Percentiles rank a stretch among this genome's conserved stretches.
Evolutionary conservation across 306 rosid species (phyloP).

Genomic region (Cucumis sativus): DNA sequence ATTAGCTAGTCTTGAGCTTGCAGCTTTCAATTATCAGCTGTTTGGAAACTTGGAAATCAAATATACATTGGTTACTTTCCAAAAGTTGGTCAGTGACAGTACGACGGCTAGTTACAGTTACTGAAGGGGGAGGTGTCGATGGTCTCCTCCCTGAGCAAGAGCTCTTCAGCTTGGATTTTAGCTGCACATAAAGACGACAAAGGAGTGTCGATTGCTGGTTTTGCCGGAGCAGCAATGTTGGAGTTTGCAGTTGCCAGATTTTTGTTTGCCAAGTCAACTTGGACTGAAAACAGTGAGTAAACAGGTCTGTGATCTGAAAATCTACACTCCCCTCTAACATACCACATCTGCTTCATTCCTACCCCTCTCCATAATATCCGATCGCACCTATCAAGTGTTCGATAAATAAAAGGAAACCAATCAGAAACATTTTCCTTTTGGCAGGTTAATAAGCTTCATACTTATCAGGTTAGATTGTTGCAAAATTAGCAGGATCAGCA

Average conservation of each 20-base stretch:
- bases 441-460: background rate
- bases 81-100: background rate
- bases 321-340: slow-evolving; percentile 71
- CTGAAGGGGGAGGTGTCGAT: background rate
- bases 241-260: background rate
- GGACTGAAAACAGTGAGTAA: slow-evolving; percentile 44
- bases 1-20: background rate
- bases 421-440: background rate
- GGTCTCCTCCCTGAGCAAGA: slow-evolving; percentile 30
- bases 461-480: background rate
- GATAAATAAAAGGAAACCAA: background rate
- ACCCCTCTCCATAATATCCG: slow-evolving; percentile 91
- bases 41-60: background rate
- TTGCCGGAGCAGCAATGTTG: slow-evolving; percentile 10
- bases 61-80: background rate
- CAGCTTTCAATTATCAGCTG: slow-evolving; percentile 1
- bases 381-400: slow-evolving; percentile 55
- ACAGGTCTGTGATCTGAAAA: slow-evolving; percentile 98
- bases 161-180: slow-evolving; percentile 79
- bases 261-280: slow-evolving; percentile 26
- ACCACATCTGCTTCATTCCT: slow-evolving; percentile 57
- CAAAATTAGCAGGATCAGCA: background rate
- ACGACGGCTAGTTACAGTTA: background rate
- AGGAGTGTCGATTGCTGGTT: slow-evolving; percentile 18
- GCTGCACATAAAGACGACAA: slow-evolving; percentile 33